Base-by-base conservation (phyloP, 305 asterid species). In the Fraxinus angustifolia region DNA sequence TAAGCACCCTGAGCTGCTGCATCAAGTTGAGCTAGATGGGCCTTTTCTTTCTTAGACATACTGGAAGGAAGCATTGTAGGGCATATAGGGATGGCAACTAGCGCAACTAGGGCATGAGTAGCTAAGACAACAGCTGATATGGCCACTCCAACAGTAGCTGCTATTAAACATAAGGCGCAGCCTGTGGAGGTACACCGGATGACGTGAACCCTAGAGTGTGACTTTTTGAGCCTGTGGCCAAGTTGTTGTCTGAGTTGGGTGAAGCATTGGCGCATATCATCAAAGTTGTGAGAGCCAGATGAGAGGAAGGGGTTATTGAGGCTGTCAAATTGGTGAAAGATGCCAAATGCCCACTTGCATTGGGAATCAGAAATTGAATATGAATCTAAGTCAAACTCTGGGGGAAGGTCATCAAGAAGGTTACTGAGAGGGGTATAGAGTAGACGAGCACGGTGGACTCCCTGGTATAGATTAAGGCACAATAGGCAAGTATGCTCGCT, bases 1-100 rank as follows among this genome's bases (percentile, higher is more conserved):
- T 87, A 95, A 17, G 90, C 89, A 3, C 94, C 97, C 90, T 84
- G 90, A 0, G 92, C 91, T 73, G 99, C 98, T 82, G 92, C 96
- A 68, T 94, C 95, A 33, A 95, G 89, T 84, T 90, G 94, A 42
- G 87, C 89, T 23, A 87, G 86, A 86, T 83, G 95, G 79, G 87
- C 85, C 77, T 74, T 35, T 78, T 91, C 97, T 85, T 80, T 87
- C 88, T 87, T 89, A 26, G 84, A 84, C 84, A 85, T 38, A 60
- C 67, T 83, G 33, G 92, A 81, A 75, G 89, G 88, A 34, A 86
- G 80, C 71, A 87, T 35, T 3, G 83, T 73, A 0, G 85, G 83
- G 87, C 91, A 90, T 34, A 84, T 1, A 34, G 93, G 88, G 79
- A 50, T 19, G 0, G 88, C 90, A 14, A 88, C 83, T 2, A 90